Base-by-base conservation (phyloP, 2,329 filamentous ascomycete genomes). In the Reticulascus tulasneorum region DNA sequence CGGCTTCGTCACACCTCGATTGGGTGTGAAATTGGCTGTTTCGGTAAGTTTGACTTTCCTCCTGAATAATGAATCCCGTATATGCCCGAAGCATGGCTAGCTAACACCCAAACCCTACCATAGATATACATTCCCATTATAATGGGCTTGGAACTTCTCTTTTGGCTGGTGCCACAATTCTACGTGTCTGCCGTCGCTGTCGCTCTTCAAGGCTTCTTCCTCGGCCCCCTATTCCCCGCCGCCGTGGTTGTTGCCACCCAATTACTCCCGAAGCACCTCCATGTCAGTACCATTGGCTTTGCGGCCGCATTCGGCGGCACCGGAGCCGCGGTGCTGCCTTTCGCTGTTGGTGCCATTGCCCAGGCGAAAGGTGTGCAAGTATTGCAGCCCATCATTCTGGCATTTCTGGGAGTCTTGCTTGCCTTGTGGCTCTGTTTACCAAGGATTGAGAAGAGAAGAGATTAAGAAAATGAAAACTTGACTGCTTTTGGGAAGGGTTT, bases 101-200 rank as follows among this genome's bases (percentile, higher is more conserved):
- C n/a, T n/a, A n/a, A n/a, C n/a, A n/a, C n/a, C n/a, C 21, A 17
- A 17, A 62, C n/a, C n/a, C n/a, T n/a, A n/a, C n/a, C n/a, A n/a
- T n/a, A n/a, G 51, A 62, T 71, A 18, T 93, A 91, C 58, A 71
- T 90, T 4, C 61, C 74, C 6, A 52, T 79, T 12, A 71, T 77
- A 4, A 79, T 87, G 53, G 77, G 54, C 0, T 67, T 86, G 6
- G 76, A 87, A 49, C 70, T 91, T 1, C 59, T 91, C 25, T 86
- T 91, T 64, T 93, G 86, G 86, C 77, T 90, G 3, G 81, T 93
- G 0, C 86, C 86, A 0, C 74, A 82, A 34, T 87, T 90, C 54
- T 76, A 84, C 50, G 82, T 86, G 6, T 86, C 83, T 0, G 82
- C 84, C 0, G 71, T 90, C 2, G 79, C 83, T 5, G 80, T 88